Evolutionary conservation across 805 yeast genomes (phyloP).

Genomic region (Tetrapisispora taiwanensis): DNA sequence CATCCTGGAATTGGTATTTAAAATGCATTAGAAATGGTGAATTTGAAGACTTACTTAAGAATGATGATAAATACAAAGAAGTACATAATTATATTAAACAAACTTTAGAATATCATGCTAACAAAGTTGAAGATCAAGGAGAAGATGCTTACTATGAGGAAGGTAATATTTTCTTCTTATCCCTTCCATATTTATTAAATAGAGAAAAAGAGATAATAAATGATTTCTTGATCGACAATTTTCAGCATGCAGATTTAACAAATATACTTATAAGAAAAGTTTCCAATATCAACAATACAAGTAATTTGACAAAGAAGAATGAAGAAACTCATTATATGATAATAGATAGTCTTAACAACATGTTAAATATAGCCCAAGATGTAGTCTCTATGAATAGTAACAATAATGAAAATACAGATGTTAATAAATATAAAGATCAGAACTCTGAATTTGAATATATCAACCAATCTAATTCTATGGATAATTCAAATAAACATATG

Average conservation of each 20-base stretch:
- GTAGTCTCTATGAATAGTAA: not conserved
- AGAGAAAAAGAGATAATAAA: constrained; percentile 24
- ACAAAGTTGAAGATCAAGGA: constrained; percentile 2
- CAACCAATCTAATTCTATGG: not conserved
- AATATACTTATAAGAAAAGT: constrained; percentile 25
- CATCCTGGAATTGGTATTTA: constrained; percentile 31
- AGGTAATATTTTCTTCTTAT: constrained; percentile 19
- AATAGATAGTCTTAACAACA: constrained; percentile 23
- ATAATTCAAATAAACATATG: not conserved
- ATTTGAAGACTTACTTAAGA: constrained; percentile 28
- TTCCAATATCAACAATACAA: constrained; percentile 15
- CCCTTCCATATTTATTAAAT: constrained; percentile 26
- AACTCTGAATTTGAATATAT: not conserved
- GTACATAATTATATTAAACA: constrained; percentile 15
- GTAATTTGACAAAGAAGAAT: constrained; percentile 10
- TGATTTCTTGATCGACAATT: constrained; percentile 25
- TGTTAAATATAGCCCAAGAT: not conserved
- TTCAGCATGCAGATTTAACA: constrained; percentile 22
- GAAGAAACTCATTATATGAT: constrained; percentile 28
- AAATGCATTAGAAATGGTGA: constrained; percentile 28
- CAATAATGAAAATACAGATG: not conserved
- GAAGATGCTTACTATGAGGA: constrained; percentile 4
- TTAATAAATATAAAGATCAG: not conserved
- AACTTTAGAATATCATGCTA: not conserved
- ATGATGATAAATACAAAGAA: constrained; percentile 20